phyloP scores from a whole-genome alignment of 2,329 filamentous ascomycete genomes.

The Pezizomycotina sp. region DNA sequence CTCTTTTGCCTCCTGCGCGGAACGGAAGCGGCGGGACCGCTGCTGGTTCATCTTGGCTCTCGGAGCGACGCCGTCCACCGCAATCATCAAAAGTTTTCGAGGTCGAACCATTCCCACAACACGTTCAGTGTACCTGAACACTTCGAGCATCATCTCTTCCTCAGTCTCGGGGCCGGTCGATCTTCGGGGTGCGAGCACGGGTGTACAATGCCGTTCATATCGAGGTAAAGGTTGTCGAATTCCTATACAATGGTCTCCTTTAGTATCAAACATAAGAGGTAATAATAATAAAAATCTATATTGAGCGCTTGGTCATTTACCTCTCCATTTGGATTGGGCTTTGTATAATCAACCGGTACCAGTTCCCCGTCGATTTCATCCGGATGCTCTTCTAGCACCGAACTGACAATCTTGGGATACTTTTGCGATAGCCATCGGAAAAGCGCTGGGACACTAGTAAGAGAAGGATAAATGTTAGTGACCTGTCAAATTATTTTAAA shows the following conservation, averaged over 20 bases:
- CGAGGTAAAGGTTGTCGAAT: constrained; percentile 91
- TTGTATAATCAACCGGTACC: constrained; percentile 70
- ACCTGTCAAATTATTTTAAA: no score
- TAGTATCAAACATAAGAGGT: not conserved
- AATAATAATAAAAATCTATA: not conserved
- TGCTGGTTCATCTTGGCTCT: constrained; percentile 99
- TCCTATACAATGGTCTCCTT: constrained; percentile 34
- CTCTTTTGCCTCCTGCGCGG: constrained; percentile 83
- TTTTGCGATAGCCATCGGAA: constrained; percentile 80
- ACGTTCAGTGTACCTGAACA: constrained; percentile 96
- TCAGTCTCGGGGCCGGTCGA: constrained; percentile 79
- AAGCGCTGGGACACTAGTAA: constrained; percentile 24
- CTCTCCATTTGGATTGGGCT: constrained; percentile 86
- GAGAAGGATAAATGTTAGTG: not conserved
- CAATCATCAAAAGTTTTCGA: constrained; percentile 90
- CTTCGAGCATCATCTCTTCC: constrained; percentile 97
- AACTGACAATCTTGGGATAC: constrained; percentile 91
- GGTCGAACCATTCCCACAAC: constrained; percentile 98
- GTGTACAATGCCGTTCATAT: constrained; percentile 99
- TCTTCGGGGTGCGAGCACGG: constrained; percentile 97
- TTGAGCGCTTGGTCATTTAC: no score
- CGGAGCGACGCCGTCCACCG: constrained; percentile 92
- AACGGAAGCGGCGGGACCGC: constrained; percentile 83
- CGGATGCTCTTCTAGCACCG: constrained; percentile 73
- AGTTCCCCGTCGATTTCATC: constrained; percentile 65